A percentile compares a stretch with the other conserved stretches of the same genome.
These are phyloP conservation scores for Fusarium zealandicum DNA, from an alignment of 2,329 filamentous ascomycete genomes.

Conservation along the genomic window DNA sequence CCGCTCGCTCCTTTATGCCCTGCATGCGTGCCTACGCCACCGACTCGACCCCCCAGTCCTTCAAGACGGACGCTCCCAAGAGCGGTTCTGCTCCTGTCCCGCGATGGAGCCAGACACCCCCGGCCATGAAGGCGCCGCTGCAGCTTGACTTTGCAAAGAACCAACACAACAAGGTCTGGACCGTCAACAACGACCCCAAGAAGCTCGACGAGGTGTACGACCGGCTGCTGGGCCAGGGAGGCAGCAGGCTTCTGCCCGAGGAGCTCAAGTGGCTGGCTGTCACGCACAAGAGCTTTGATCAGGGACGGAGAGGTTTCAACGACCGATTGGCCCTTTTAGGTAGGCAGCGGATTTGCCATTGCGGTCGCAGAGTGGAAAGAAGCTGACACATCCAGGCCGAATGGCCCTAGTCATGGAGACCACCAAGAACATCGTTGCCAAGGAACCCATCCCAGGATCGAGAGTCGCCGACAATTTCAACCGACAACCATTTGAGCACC, in stretches of 20 bases:
- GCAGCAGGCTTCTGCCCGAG: conserved; percentile 78
- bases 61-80: conserved; percentile 31
- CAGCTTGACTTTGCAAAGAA: conserved; percentile 65
- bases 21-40: conserved; percentile 43
- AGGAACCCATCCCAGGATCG: conserved; percentile 39
- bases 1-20: conserved; percentile 32
- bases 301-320: conserved; percentile 92
- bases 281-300: conserved; percentile 98
- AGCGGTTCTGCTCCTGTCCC: conserved; percentile 48
- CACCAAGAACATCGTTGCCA: conserved; percentile 49
- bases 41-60: conserved; percentile 40
- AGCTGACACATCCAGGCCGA: conserved; percentile 42
- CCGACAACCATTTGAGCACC: conserved; percentile 72
- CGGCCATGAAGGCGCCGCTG: conserved; percentile 73
- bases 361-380: not conserved
- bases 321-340: conserved; percentile 89
- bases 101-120: conserved; percentile 75
- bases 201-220: conserved; percentile 80
- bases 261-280: conserved; percentile 97
- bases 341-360: conserved; percentile 50
- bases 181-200: conserved; percentile 77
- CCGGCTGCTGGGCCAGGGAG: conserved; percentile 75
- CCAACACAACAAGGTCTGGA: conserved; percentile 62
- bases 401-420: conserved; percentile 50
- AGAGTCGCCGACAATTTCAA: conserved; percentile 56